A percentile compares a stretch with the other conserved stretches of the same genome.
These are phyloP conservation scores for Ascochyta rabiei DNA, from an alignment of 2,329 filamentous ascomycete species.

Conservation along the genomic window DNA sequence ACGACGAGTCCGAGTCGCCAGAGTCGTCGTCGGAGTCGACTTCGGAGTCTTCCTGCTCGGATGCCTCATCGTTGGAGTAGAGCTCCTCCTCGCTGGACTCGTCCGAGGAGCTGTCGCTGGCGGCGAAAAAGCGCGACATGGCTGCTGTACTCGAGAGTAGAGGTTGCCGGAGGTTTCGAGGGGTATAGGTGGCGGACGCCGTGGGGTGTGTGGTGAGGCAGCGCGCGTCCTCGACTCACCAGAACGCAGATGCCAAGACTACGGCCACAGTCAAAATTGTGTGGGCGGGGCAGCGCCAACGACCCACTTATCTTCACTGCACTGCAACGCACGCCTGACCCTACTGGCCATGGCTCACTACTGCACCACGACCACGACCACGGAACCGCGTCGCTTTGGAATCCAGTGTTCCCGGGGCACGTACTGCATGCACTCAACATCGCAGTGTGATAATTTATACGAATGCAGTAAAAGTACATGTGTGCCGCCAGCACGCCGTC, in stretches of 20 bases:
- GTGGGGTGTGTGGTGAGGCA: constrained; percentile 17
- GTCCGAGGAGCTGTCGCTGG: constrained; percentile 93
- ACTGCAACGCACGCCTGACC: constrained; percentile 3
- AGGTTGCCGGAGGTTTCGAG: constrained; percentile 29
- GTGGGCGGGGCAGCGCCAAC: constrained; percentile 8
- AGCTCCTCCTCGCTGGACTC: constrained; percentile 94
- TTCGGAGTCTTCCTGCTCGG: constrained; percentile 53
- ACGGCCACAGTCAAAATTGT: constrained; percentile 15
- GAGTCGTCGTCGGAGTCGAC: constrained; percentile 62
- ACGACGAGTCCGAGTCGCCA: constrained; percentile 61
- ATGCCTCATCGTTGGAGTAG: constrained; percentile 75
- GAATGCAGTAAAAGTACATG: constrained; percentile 45
- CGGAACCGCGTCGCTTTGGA: not conserved
- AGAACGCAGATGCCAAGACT: constrained; percentile 16
- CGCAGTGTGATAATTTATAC: constrained; percentile 28
- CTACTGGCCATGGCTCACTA: not conserved
- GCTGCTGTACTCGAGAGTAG: constrained; percentile 34
- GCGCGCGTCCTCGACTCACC: constrained; percentile 19
- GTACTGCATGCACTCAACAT: constrained; percentile 1
- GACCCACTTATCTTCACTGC: constrained; percentile 5
- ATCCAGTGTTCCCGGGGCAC: not conserved
- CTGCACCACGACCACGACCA: not conserved
- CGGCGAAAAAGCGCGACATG: constrained; percentile 92
- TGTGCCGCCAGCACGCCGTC: constrained; percentile 18
- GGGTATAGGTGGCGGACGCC: constrained; percentile 28